Percentiles rank a stretch among this genome's conserved stretches.
Evolutionary conservation across 805 yeast species (phyloP).

Genomic region (Saturnispora serradocipensis): DNA sequence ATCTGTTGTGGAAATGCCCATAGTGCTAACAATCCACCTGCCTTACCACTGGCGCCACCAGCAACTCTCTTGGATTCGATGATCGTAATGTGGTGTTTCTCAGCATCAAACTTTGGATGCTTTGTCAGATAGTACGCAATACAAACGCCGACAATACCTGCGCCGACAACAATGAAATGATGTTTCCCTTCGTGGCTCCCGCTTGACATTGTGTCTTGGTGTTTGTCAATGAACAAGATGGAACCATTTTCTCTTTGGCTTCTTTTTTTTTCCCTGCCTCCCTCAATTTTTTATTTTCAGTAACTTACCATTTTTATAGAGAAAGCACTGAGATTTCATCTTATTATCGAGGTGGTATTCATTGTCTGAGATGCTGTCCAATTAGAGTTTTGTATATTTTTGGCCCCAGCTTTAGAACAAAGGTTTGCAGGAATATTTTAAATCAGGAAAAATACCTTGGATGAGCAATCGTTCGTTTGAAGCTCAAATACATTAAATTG

Average conservation of each 20-base stretch:
- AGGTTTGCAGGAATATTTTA: no score
- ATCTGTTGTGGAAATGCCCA: conserved; percentile 97
- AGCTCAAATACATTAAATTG: no score
- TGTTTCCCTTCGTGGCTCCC: conserved; percentile 39
- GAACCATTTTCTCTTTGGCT: neutral
- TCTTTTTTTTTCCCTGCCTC: neutral
- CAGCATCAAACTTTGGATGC: conserved; percentile 71
- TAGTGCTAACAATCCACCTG: conserved; percentile 88
- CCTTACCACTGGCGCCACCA: conserved; percentile 95
- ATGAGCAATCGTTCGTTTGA: no score
- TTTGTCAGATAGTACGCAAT: conserved; percentile 81
- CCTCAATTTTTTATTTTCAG: neutral
- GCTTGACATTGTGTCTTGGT: neutral
- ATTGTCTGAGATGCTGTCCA: no score
- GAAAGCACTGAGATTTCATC: neutral
- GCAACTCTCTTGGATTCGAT: conserved; percentile 89
- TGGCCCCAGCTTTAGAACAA: no score
- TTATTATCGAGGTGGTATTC: neutral
- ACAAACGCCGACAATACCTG: conserved; percentile 94
- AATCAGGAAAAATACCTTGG: no score
- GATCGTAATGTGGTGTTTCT: conserved; percentile 70
- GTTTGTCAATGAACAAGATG: neutral
- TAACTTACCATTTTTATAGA: neutral
- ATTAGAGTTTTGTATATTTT: no score
- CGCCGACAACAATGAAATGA: conserved; percentile 82